Base-by-base conservation (phyloP, 306 rosid genomes). In the Hippophae rhamnoides region DNA sequence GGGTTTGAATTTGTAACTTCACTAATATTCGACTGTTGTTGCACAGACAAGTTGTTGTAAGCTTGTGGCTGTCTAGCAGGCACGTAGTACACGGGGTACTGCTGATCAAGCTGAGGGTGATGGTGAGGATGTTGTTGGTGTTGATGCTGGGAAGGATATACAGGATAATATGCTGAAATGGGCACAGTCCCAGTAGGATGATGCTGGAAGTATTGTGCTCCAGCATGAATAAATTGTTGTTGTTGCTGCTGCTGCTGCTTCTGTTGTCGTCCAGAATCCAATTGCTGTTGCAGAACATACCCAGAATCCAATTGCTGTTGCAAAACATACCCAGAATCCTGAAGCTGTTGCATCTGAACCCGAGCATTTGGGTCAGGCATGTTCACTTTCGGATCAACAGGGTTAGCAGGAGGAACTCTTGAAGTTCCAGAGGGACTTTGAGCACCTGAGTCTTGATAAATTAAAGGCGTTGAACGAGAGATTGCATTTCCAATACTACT, bases 101-200 rank as follows among this genome's bases (percentile, higher is more conserved):
- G 95, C 81, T 84, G 94, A 64, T 85, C 87, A 56, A 70, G 68
- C 78, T 76, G 94, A 65, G 69, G 79, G 43, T 69, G 81, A 66
- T 76, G 92, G 57, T 64, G 87, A 3, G 56, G 87, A 12, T 76
- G 38, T 2, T 31, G 38, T 2, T 31, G 93, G 47, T 76, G 72
- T 47, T 81, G 92, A 54, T 79, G 97, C 78, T 86, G 96, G 60
- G 96, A 66, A 62, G 89, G 86, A 80, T 92, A 90, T 55, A 88
- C 83, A 60, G 93, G 95, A 75, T 72, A 92, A 55, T 81, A 92
- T 10, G 96, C 74, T 9, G 89, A 69, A 41, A 87, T 62, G 7
- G 73, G 84, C 56, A 78, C 54, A 3, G 79, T 58, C 41, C 82
- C 89, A 38, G 80, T 57, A 51, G 89, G 84, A 43, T 79, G 74